Evolutionary conservation across 78 protist species (phyloP).

Genomic region (Dictyostelium capitatum): DNA sequence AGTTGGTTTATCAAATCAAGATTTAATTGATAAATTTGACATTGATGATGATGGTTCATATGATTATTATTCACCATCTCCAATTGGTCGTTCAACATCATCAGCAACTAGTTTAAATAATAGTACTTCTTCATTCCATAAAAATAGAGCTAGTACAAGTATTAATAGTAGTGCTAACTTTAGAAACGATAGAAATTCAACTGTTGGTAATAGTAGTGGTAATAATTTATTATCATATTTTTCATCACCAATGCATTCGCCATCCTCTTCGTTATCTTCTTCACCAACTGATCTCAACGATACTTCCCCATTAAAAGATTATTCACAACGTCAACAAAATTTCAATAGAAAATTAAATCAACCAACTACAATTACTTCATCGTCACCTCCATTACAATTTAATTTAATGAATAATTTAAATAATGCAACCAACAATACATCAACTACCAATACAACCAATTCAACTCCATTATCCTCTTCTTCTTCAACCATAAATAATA

Average conservation of each 20-base stretch:
- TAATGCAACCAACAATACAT: background rate
- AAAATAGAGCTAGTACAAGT: background rate
- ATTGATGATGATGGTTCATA: background rate
- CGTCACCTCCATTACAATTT: background rate
- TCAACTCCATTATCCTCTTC: background rate
- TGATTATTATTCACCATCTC: conserved; percentile 39
- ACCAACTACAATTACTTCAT: background rate
- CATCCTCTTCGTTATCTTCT: conserved; percentile 20
- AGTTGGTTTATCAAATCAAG: conserved; percentile 52
- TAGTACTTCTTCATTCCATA: background rate
- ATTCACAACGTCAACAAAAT: background rate
- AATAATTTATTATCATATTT: conserved; percentile 4
- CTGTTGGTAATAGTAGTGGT: background rate
- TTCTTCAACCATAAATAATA: background rate
- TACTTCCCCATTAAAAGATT: conserved; percentile 4
- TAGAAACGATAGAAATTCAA: background rate
- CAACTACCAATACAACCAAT: background rate
- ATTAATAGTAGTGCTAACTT: background rate
- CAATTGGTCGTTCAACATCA: background rate
- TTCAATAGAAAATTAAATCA: background rate
- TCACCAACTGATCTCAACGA: conserved; percentile 8
- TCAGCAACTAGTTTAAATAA: background rate
- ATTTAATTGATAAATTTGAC: background rate
- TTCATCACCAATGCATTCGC: conserved; percentile 19
- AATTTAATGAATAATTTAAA: background rate